Conservation (phyloP, 73 alveolate species). For the Paramecium pentaurelia region DNA sequence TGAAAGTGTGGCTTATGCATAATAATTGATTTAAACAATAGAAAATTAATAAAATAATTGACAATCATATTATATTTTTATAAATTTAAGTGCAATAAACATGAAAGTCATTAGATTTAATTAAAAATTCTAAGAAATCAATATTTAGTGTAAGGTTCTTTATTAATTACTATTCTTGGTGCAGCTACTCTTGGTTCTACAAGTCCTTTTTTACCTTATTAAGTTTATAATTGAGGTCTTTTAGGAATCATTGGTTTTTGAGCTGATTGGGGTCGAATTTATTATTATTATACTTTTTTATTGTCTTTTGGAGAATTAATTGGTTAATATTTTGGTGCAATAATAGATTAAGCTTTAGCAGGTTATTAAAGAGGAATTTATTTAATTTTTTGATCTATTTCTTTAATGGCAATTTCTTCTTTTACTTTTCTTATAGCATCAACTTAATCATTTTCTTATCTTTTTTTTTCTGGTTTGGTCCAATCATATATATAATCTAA, state of each 20-base stretch:
- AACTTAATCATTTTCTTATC: background rate
- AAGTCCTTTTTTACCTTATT: background rate
- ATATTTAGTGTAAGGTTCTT: background rate
- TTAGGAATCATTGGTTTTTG: background rate
- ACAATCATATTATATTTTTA: too few relatives aligned
- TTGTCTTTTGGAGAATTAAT: background rate
- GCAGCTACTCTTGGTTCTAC: slow-evolving; percentile 1
- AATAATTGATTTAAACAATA: background rate
- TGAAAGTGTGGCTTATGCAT: background rate
- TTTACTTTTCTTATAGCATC: background rate
- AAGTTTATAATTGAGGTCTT: background rate
- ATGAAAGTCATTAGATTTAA: background rate
- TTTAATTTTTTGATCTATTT: background rate
- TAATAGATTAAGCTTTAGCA: background rate
- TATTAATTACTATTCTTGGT: slow-evolving; percentile 35
- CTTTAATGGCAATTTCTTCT: background rate
- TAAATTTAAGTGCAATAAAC: background rate
- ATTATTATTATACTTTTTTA: background rate
- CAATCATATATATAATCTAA: slow-evolving; percentile 56
- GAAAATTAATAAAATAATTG: background rate
- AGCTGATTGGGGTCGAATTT: background rate
- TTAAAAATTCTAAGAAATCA: background rate
- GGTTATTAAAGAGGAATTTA: background rate
- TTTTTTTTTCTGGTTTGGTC: background rate
- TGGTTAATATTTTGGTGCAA: background rate